These are phyloP conservation scores for Oryza glumipatula DNA, from an alignment of 176 grass and related monocot species.

Conservation along the genomic window DNA sequence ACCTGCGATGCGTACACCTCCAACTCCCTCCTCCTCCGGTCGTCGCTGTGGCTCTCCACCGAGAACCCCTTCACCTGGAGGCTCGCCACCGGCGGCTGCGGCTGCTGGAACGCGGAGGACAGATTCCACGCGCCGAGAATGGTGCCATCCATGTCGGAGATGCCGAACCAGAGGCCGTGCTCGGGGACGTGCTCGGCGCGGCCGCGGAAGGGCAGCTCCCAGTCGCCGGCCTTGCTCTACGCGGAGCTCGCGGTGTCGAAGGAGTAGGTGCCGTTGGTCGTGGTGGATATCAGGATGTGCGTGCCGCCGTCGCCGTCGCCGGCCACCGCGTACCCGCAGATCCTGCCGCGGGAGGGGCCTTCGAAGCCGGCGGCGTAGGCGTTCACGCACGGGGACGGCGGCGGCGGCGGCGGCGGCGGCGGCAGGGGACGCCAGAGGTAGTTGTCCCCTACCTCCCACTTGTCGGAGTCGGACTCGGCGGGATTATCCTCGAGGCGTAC, in stretches of 20 bases:
- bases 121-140: not conserved
- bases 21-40: no score
- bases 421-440: not conserved
- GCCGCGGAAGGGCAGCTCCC: not conserved
- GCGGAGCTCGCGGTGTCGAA: not conserved
- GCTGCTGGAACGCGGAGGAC: not conserved
- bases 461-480: no score
- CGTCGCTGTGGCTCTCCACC: no score
- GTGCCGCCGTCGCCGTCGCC: not conserved
- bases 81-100: no score
- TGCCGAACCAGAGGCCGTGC: conserved; percentile 2
- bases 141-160: no score
- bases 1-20: not conserved
- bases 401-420: no score
- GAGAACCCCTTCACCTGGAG: no score
- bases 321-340: no score
- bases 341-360: no score
- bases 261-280: not conserved
- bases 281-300: not conserved
- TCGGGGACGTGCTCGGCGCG: not conserved
- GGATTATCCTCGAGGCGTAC: no score
- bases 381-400: no score
- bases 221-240: not conserved
- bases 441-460: not conserved
- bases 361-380: no score